A percentile compares a stretch with the other conserved stretches of the same genome.
Evolutionary conservation across 441 rosid species (phyloP).

Genomic region (Erodium texanum): DNA sequence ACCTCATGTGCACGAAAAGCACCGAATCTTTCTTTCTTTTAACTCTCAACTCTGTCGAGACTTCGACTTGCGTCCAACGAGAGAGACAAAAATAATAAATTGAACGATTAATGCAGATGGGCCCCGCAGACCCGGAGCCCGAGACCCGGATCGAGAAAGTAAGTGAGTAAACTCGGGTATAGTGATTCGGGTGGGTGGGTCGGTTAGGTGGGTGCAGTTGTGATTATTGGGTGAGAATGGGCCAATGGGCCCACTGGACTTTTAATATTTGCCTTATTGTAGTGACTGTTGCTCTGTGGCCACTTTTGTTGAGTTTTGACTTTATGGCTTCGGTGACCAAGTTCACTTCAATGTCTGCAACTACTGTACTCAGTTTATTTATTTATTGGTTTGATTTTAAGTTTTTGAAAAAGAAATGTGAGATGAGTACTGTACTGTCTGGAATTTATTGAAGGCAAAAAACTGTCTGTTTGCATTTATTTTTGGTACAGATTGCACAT

Average conservation of each 20-base stretch:
- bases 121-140: not conserved
- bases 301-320: not conserved
- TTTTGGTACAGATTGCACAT: not conserved
- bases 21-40: not conserved
- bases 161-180: not conserved
- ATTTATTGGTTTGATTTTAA: too few species aligned
- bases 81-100: not conserved
- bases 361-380: not conserved
- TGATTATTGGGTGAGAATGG: not conserved
- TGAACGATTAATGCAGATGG: not conserved
- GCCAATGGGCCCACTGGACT: not conserved
- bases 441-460: not conserved
- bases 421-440: not conserved
- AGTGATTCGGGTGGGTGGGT: not conserved
- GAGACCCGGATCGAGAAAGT: not conserved
- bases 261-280: too few species aligned
- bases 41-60: not conserved
- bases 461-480: not conserved
- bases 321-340: not conserved
- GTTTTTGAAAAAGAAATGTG: not conserved
- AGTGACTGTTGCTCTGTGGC: not conserved
- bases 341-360: not conserved
- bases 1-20: not conserved
- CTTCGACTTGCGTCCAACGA: not conserved
- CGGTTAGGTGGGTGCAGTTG: not conserved